A percentile compares a stretch with the other conserved stretches of the same genome.
phyloP scores from a whole-genome alignment of 164 flowering plant genomes.

The Tetrastigma voinierianum region DNA sequence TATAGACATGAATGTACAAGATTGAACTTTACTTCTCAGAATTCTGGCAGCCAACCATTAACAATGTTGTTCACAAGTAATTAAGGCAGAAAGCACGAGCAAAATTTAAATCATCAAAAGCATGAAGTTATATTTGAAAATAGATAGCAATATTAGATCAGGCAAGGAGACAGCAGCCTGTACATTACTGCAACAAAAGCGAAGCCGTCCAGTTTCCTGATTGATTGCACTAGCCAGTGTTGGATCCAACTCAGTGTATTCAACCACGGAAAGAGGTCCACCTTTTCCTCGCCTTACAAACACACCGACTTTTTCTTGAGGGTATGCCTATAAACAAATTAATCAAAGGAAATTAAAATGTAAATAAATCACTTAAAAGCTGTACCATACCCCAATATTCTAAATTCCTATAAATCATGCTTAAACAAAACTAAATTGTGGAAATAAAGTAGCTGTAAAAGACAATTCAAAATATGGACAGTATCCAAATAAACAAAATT shows the following conservation, averaged over 20 bases:
- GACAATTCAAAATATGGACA: background rate
- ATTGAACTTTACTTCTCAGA: too few relatives aligned
- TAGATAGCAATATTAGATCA: background rate
- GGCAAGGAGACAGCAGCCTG: conserved; percentile 4
- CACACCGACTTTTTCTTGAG: conserved; percentile 97
- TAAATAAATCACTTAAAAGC: background rate
- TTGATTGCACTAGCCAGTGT: conserved; percentile 74
- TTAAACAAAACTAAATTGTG: too few relatives aligned
- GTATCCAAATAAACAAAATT: background rate
- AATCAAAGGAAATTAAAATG: conserved; percentile 1
- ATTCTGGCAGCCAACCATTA: too few relatives aligned
- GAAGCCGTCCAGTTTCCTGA: conserved; percentile 94
- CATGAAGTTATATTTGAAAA: background rate
- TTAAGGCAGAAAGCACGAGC: background rate
- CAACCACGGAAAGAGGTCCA: conserved; percentile 92
- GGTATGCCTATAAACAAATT: conserved; percentile 68
- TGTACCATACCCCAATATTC: background rate
- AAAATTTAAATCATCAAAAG: conserved; percentile 6
- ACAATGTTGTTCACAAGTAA: too few relatives aligned
- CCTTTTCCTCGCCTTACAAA: conserved; percentile 93
- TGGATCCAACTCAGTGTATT: conserved; percentile 89
- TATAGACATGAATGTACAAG: too few relatives aligned
- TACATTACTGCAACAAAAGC: conserved; percentile 99
- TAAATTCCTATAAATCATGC: background rate
- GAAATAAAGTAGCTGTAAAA: background rate